phyloP scores from a whole-genome alignment of 371 early-diverging fungal species.

The Rhizomucor pusillus region DNA sequence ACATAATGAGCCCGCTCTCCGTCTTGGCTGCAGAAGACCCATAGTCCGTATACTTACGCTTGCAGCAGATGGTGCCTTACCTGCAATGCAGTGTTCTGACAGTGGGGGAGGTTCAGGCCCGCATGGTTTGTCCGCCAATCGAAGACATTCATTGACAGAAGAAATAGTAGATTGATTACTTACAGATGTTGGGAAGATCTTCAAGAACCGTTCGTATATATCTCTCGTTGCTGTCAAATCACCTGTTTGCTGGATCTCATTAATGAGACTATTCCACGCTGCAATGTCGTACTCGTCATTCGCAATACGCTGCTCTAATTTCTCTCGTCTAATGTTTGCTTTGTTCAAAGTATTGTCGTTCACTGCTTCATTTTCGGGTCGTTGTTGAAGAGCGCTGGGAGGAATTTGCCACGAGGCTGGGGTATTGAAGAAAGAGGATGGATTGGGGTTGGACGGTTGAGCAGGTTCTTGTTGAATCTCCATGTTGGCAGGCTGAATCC shows the following conservation, averaged over 20 bases:
- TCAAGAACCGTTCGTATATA: conserved; percentile 70
- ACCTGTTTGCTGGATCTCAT: conserved; percentile 55
- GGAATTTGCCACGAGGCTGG: conserved; percentile 62
- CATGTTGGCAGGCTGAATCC: too few species aligned
- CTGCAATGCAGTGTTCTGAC: too few species aligned
- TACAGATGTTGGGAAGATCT: conserved; percentile 87
- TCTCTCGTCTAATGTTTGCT: conserved; percentile 43
- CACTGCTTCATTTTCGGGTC: conserved; percentile 6
- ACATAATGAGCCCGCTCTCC: too few species aligned
- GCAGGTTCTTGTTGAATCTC: neutral
- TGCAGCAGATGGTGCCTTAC: too few species aligned
- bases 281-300: conserved; percentile 62
- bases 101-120: too few species aligned
- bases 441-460: neutral
- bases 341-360: conserved; percentile 21
- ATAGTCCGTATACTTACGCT: too few species aligned
- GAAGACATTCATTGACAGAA: neutral
- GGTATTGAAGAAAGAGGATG: conserved; percentile 18
- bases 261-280: conserved; percentile 68
- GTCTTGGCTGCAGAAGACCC: too few species aligned
- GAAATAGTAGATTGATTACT: conserved; percentile 27
- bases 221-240: conserved; percentile 64
- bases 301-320: conserved; percentile 49
- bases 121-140: neutral
- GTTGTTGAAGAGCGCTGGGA: conserved; percentile 38